phyloP scores from a whole-genome alignment of 1,284 basidiomycete species.

The Earliella scabrosa region DNA sequence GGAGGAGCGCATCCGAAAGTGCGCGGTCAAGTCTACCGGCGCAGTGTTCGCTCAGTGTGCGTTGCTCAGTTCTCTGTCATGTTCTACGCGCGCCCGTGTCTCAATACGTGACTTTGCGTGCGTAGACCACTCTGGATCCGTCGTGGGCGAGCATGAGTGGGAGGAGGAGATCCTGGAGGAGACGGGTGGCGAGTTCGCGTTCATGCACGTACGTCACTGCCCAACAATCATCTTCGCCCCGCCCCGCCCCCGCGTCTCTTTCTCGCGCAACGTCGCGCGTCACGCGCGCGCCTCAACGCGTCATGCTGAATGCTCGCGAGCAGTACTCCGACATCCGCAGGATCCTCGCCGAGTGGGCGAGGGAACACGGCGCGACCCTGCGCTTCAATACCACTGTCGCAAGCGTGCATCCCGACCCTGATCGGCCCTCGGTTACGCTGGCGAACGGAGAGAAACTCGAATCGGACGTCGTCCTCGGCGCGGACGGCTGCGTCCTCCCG shows the following conservation, averaged over 20 bases:
- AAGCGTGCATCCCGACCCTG: conserved; percentile 16
- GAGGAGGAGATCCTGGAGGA: conserved; percentile 31
- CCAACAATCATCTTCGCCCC: not conserved
- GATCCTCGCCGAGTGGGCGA: not conserved
- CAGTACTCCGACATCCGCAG: not conserved
- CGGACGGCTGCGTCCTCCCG: conserved; percentile 30
- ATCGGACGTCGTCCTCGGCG: conserved; percentile 37
- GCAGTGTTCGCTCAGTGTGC: conserved; percentile 24
- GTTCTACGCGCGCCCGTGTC: no score
- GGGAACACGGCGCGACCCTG: not conserved
- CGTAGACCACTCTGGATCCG: conserved; percentile 28
- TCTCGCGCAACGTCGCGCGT: not conserved
- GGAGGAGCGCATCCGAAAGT: conserved; percentile 25
- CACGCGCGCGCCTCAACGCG: conserved; percentile 25
- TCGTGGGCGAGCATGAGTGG: conserved; percentile 31
- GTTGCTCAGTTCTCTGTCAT: not conserved
- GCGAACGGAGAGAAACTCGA: conserved; percentile 31
- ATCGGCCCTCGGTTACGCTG: conserved; percentile 32
- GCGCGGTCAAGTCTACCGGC: conserved; percentile 16
- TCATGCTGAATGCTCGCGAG: conserved; percentile 29
- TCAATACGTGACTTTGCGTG: no score
- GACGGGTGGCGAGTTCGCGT: conserved; percentile 32
- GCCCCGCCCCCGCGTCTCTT: not conserved
- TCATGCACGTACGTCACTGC: conserved; percentile 26
- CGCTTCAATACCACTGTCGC: conserved; percentile 17